A percentile compares a stretch with the other conserved stretches of the same genome.
These are phyloP conservation scores for Avena insularis DNA, from an alignment of 176 grass and related monocot species.

Conservation along the genomic window DNA sequence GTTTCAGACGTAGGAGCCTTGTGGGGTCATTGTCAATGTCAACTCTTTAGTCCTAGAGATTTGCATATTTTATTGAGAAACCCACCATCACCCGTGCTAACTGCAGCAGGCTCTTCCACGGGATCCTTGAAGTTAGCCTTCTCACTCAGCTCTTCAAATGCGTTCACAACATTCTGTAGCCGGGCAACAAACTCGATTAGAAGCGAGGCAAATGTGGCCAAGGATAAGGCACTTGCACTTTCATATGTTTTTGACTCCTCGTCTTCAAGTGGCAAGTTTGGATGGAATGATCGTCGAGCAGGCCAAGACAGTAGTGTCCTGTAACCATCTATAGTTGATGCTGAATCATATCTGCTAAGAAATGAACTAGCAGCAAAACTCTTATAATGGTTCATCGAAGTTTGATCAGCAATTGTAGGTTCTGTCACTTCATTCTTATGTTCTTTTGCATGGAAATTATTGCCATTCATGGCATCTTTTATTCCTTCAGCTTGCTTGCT, in stretches of 20 bases:
- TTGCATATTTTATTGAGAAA: constrained; percentile 52
- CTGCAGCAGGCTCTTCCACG: constrained; percentile 60
- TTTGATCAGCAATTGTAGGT: constrained; percentile 54
- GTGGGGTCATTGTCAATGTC: constrained; percentile 28
- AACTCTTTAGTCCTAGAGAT: constrained; percentile 55
- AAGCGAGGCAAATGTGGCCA: constrained; percentile 91
- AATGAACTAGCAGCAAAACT: constrained; percentile 59
- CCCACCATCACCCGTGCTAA: constrained; percentile 31
- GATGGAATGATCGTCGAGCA: constrained; percentile 71
- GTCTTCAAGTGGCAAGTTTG: constrained; percentile 50
- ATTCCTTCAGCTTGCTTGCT: constrained; percentile 54
- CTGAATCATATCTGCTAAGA: constrained; percentile 62
- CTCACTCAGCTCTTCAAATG: constrained; percentile 85
- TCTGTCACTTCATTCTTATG: constrained; percentile 50
- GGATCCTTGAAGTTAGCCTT: constrained; percentile 81
- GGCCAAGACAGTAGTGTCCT: constrained; percentile 66
- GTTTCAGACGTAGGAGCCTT: constrained; percentile 33
- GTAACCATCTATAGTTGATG: constrained; percentile 52
- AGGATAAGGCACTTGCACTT: constrained; percentile 92
- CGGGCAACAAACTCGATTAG: constrained; percentile 95
- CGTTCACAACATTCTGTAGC: constrained; percentile 89
- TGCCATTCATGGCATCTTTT: constrained; percentile 51
- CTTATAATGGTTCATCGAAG: constrained; percentile 49
- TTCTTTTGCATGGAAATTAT: constrained; percentile 15
- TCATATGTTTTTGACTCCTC: constrained; percentile 80